Conservation (phyloP, 805 yeast genomes). For the Nakazawaea molendinolei region DNA sequence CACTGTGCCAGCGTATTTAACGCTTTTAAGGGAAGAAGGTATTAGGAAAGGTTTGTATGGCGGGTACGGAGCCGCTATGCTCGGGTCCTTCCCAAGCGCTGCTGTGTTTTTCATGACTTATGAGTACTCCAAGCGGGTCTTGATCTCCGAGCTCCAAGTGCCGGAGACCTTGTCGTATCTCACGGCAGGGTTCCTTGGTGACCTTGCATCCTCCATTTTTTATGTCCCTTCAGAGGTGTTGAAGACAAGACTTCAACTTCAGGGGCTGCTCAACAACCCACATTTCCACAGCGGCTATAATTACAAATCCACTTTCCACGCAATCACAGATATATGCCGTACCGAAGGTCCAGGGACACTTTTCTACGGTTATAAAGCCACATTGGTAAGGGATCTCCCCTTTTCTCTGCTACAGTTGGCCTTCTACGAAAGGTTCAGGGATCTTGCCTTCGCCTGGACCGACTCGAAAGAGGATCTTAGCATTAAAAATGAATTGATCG, state of each 20-base stretch:
- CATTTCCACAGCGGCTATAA: slow-evolving; percentile 80
- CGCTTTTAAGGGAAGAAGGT: slow-evolving; percentile 83
- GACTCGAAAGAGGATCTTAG: slow-evolving; percentile 38
- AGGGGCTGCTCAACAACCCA: slow-evolving; percentile 80
- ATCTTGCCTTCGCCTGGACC: slow-evolving; percentile 28
- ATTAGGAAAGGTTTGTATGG: slow-evolving; percentile 78
- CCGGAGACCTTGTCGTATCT: slow-evolving; percentile 80
- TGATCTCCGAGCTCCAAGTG: slow-evolving; percentile 55
- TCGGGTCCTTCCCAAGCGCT: slow-evolving; percentile 92
- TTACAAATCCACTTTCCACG: slow-evolving; percentile 68
- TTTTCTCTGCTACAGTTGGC: slow-evolving; percentile 95
- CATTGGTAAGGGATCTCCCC: slow-evolving; percentile 87
- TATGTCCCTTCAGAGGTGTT: slow-evolving; percentile 95
- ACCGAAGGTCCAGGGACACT: slow-evolving; percentile 73
- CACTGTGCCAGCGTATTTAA: slow-evolving; percentile 69
- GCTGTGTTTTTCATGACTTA: slow-evolving; percentile 92
- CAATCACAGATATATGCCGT: slow-evolving; percentile 53
- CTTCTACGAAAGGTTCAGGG: slow-evolving; percentile 80
- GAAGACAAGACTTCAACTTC: slow-evolving; percentile 88
- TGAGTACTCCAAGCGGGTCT: slow-evolving; percentile 67
- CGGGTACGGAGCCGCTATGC: slow-evolving; percentile 86
- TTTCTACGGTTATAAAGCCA: slow-evolving; percentile 90
- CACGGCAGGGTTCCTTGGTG: slow-evolving; percentile 89
- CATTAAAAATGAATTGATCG: slow-evolving; percentile 56
- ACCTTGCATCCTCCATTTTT: slow-evolving; percentile 76